Evolutionary conservation across 2,329 filamentous ascomycete genomes (phyloP), one percentile per base, ranked within the genome.

Genomic region (Immersiporthe knoxdaviesiana): DNA sequence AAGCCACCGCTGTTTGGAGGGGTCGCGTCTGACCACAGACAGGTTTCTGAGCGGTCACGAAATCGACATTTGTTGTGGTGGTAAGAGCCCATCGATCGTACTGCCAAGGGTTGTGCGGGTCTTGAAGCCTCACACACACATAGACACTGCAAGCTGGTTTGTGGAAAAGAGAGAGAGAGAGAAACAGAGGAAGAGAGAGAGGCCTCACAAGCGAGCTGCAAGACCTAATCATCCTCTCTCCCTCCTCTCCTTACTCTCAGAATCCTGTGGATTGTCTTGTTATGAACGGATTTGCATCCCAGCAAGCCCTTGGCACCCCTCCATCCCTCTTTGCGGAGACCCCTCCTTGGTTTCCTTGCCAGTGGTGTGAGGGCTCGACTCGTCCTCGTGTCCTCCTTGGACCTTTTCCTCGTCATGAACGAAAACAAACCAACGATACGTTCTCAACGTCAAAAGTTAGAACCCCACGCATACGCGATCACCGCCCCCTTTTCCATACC

Each of bases 1-100:
- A 32, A 32, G 66, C 61, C 39, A 52, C 52, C 68, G 54, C 60
- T 63, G 63, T 67, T 60, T 65, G 67, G 69, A 67, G 66, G 67
- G 66, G 69, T 68, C 39, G 35, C 41, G 59, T 63, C 56, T 61
- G n/a, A 64, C 37, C 10, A 62, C 18, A 50, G 27, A 30, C 30
- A 24, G 35, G 37, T 41, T 6, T 62, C 35, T 37, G 35, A 21
- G n/a, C 56, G 56, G 44, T 44, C 18, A 56, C 54, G 39, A 39
- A 32, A 62, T 60, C 35, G 35, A 30, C 32, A 60, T n/a, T n/a
- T n/a, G 50, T 11, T 54, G 24, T 30, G 50, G 12, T 27, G 14
- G 12, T 35, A 35, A n/a, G n/a, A n/a, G 10, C 8, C 50, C 50
- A 27, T 56, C 14, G 14, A 56, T 56, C 52, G 52, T 27, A 52